Conservation (phyloP, 768 basidiomycete genomes). For the Steccherinum ochraceum region DNA sequence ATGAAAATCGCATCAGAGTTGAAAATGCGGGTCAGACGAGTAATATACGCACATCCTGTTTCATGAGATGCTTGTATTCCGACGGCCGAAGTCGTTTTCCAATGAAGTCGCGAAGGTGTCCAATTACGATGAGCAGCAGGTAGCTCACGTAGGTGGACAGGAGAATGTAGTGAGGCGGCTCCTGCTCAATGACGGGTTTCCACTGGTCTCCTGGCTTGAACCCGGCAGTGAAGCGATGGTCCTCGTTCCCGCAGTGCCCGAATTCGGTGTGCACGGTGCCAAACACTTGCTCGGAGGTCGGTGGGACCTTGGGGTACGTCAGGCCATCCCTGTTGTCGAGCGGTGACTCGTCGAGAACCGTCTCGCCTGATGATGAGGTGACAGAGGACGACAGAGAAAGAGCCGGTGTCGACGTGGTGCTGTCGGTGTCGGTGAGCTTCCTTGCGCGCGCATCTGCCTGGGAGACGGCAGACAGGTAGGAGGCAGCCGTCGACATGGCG, state of each 20-base stretch:
- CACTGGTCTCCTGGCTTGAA: conserved; percentile 48
- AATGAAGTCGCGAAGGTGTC: conserved; percentile 92
- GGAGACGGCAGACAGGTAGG: conserved; percentile 55
- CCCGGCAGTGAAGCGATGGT: conserved; percentile 61
- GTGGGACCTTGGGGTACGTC: conserved; percentile 55
- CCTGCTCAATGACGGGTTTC: conserved; percentile 56
- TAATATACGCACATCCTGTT: conserved; percentile 62
- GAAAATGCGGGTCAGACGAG: too few species aligned
- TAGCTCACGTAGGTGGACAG: conserved; percentile 92
- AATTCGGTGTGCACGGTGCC: conserved; percentile 85
- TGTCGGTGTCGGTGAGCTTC: conserved; percentile 24
- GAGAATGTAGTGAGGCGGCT: conserved; percentile 91
- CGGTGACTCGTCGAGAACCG: conserved; percentile 47
- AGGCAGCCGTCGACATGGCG: conserved; percentile 45
- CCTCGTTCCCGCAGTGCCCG: conserved; percentile 80
- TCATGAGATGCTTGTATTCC: conserved; percentile 77
- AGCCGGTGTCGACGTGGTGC: conserved; percentile 59
- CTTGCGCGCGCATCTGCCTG: conserved; percentile 66
- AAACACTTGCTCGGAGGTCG: conserved; percentile 76
- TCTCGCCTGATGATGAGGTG: conserved; percentile 65
- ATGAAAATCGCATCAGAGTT: conserved; percentile 3
- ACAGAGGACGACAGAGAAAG: conserved; percentile 70
- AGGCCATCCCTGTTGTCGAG: conserved; percentile 44
- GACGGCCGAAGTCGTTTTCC: conserved; percentile 74
- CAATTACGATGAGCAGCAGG: conserved; percentile 84